Conservation (phyloP, 2,329 filamentous ascomycete genomes). For the Fonsecaea monophora region DNA sequence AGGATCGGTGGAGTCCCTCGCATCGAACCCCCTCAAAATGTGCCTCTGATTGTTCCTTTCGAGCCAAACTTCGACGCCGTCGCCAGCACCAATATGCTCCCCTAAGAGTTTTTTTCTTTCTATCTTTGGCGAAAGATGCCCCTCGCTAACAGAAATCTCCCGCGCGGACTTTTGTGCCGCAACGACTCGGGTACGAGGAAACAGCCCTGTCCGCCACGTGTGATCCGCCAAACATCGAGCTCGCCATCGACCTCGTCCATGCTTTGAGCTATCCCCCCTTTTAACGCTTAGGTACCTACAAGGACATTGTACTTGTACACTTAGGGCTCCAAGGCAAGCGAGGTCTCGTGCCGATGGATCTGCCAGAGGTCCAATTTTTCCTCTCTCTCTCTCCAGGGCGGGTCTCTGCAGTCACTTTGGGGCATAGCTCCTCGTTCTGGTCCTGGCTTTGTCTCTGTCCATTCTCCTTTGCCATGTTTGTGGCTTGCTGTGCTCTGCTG, state of each 20-base stretch:
- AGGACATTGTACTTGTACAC: neutral
- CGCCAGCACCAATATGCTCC: neutral
- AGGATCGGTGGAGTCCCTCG: neutral
- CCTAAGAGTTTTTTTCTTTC: neutral
- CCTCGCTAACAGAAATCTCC: neutral
- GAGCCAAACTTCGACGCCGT: neutral
- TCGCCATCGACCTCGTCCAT: constrained; percentile 3
- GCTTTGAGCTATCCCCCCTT: neutral
- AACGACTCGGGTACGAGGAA: neutral
- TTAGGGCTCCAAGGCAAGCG: neutral
- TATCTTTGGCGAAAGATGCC: neutral
- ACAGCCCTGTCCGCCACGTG: constrained; percentile 4
- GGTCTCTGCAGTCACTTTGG: neutral
- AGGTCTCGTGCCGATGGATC: neutral
- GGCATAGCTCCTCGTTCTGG: constrained; percentile 6
- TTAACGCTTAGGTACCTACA: neutral
- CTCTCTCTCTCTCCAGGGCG: neutral
- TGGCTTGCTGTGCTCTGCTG: constrained; percentile 14
- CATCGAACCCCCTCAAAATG: neutral
- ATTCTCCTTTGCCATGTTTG: constrained; percentile 6
- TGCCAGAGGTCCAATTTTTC: no score
- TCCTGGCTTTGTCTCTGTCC: neutral
- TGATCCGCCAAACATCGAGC: neutral
- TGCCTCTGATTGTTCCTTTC: neutral
- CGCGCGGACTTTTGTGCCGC: constrained; percentile 1